These are phyloP conservation scores for Emiliania huxleyi DNA, from an alignment of 78 protist genomes.

Conservation along the genomic window DNA sequence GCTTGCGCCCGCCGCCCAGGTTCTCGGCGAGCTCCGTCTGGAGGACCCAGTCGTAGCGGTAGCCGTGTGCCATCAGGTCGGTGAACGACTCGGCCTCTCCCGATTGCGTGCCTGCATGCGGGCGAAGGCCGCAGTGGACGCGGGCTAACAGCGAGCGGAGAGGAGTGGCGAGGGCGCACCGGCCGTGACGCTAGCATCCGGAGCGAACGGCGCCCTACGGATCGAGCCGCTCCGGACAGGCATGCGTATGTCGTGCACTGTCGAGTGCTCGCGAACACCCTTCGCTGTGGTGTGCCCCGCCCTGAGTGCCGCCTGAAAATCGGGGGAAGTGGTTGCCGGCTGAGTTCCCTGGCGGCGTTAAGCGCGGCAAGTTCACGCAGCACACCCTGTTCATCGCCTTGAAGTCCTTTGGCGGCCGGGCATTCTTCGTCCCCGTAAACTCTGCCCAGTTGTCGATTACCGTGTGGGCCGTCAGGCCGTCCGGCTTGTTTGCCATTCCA, in stretches of 20 bases:
- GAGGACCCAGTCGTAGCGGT: neutral
- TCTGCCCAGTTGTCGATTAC: neutral
- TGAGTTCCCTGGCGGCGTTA: no score
- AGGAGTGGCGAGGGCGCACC: neutral
- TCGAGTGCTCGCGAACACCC: neutral
- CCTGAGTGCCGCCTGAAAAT: neutral
- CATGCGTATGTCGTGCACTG: neutral
- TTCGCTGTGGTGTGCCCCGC: neutral
- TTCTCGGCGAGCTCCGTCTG: neutral
- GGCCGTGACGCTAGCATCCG: neutral
- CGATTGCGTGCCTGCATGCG: neutral
- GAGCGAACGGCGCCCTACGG: neutral
- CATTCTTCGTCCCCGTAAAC: neutral
- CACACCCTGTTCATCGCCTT: neutral
- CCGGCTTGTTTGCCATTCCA: neutral
- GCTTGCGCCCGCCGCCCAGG: neutral
- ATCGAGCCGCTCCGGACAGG: neutral
- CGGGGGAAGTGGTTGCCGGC: no score
- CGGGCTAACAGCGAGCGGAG: neutral
- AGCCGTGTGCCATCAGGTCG: neutral
- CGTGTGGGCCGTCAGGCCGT: neutral
- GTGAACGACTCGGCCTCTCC: neutral
- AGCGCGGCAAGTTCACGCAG: neutral
- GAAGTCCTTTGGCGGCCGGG: neutral
- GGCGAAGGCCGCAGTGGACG: neutral